A percentile compares a stretch with the other conserved stretches of the same genome.
Conservation (phyloP, 176 grass and related monocot genomes). For the Thalia dealbata region DNA sequence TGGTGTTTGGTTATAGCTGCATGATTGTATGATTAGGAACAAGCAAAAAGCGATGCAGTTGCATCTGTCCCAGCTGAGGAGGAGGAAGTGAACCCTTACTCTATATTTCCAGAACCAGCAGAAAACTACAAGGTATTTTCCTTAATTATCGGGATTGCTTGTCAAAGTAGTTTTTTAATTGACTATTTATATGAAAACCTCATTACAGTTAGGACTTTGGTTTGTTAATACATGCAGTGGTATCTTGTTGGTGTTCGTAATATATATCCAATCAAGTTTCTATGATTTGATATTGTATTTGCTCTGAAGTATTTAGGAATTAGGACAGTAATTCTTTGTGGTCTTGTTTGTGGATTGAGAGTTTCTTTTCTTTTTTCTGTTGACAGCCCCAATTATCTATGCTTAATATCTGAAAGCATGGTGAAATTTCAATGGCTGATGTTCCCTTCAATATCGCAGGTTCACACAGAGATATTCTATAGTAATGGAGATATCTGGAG, state of each 20-base stretch:
- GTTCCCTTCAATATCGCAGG: constrained; percentile 26
- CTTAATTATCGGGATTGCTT: neutral
- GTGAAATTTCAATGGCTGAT: neutral
- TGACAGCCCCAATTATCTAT: neutral
- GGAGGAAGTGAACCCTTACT: constrained; percentile 88
- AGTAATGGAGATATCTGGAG: constrained; percentile 87
- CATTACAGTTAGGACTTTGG: neutral
- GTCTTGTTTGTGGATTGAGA: neutral
- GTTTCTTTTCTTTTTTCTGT: neutral
- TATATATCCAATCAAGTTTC: neutral
- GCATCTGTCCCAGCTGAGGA: constrained; percentile 42
- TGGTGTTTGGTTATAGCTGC: constrained; percentile 1
- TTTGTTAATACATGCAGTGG: neutral
- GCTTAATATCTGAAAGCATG: neutral
- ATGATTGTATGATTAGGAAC: constrained; percentile 41
- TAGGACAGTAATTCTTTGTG: neutral
- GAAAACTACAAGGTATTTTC: constrained; percentile 75
- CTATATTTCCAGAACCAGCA: constrained; percentile 84
- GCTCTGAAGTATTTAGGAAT: neutral
- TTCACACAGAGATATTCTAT: constrained; percentile 95
- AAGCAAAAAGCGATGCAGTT: constrained; percentile 38
- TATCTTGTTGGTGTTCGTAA: neutral
- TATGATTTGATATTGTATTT: neutral
- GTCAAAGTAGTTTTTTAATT: neutral
- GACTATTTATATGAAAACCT: neutral